phyloP scores from a whole-genome alignment of 139 green algal genomes.

The Pleodorina starrii region DNA sequence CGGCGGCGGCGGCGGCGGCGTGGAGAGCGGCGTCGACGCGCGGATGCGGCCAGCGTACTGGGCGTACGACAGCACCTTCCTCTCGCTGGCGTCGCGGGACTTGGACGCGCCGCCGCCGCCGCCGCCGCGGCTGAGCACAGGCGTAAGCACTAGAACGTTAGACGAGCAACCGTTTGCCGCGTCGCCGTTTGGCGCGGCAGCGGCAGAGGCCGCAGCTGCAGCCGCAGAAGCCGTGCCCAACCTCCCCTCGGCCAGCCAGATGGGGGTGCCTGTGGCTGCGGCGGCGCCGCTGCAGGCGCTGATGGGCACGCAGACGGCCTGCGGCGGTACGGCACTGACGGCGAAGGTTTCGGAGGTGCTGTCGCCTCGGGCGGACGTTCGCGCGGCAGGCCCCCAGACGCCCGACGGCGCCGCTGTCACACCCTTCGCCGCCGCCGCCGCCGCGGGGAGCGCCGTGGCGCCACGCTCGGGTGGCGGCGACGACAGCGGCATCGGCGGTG shows the following conservation, averaged over 20 bases:
- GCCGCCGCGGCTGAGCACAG: not conserved
- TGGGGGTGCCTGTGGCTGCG: not conserved
- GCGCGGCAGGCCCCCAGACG: too few species aligned
- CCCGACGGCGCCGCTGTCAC: too few species aligned
- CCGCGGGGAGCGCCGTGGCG: too few species aligned
- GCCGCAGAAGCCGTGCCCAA: not conserved
- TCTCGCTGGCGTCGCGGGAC: conserved; percentile 3
- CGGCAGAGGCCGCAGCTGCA: not conserved
- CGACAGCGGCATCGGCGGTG: not conserved
- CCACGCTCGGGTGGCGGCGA: too few species aligned
- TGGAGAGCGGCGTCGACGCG: not conserved
- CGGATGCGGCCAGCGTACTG: not conserved
- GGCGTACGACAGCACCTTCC: conserved; percentile 19
- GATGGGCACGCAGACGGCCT: too few species aligned
- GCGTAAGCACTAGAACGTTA: not conserved
- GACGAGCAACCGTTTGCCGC: not conserved
- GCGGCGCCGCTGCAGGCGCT: not conserved
- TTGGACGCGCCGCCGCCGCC: not conserved
- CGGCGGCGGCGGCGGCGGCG: not conserved
- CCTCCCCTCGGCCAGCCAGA: not conserved
- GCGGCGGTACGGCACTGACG: too few species aligned
- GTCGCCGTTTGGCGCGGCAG: not conserved
- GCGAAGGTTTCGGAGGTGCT: too few species aligned
- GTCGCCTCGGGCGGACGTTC: too few species aligned
- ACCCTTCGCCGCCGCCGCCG: too few species aligned